Evolutionary conservation across 2,329 filamentous ascomycete species (phyloP).

Genomic region (Botrytis porri): DNA sequence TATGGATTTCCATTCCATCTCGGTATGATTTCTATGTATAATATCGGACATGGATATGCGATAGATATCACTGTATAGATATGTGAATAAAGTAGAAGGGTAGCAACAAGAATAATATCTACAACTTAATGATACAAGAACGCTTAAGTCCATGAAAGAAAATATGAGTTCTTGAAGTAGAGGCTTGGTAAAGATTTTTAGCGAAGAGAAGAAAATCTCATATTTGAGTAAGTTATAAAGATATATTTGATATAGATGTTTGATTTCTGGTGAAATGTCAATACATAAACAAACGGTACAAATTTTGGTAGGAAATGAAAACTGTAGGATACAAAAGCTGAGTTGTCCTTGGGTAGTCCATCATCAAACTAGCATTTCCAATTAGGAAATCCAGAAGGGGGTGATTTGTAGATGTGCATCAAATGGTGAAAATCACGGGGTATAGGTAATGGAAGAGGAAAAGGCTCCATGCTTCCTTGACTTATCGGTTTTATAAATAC

Average conservation of each 20-base stretch:
- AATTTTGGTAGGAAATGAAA: not conserved
- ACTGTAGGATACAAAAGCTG: not conserved
- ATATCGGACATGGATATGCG: too few relatives aligned
- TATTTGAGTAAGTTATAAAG: not conserved
- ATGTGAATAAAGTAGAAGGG: too few relatives aligned
- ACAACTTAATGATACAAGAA: too few relatives aligned
- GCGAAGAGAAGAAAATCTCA: not conserved
- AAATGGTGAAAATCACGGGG: not conserved
- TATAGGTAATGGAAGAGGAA: not conserved
- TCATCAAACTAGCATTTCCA: not conserved
- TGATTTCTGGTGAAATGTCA: not conserved
- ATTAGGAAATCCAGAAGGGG: not conserved
- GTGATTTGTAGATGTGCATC: not conserved
- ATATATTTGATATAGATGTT: not conserved
- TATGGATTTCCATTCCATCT: too few relatives aligned
- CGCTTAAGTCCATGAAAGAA: too few relatives aligned
- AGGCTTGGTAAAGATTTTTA: not conserved
- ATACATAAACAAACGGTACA: not conserved
- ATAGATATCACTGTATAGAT: too few relatives aligned
- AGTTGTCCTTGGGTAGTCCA: not conserved
- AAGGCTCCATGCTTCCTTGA: not conserved
- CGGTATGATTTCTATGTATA: too few relatives aligned
- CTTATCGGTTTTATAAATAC: not conserved
- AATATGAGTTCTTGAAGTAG: too few relatives aligned
- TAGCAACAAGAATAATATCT: too few relatives aligned